Evolutionary conservation across 768 basidiomycete species (phyloP), one percentile per base, ranked within the genome.

Genomic region (Polyporus arcularius): DNA sequence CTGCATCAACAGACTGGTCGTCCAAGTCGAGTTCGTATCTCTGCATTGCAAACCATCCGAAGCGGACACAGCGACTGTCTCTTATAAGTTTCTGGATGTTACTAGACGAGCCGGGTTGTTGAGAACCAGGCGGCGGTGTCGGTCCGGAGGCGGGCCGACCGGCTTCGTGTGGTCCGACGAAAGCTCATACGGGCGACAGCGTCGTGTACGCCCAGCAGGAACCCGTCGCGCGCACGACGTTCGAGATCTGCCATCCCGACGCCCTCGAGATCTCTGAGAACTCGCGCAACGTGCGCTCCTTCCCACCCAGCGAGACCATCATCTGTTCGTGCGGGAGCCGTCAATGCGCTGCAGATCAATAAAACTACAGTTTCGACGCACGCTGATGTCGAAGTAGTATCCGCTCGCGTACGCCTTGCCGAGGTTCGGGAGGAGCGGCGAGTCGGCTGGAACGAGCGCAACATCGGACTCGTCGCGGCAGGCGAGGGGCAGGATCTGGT

Each of bases 141-240:
- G 40, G 40, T 41, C 40, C 40, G 10, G 40, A 41, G 40, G 21
- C 21, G 21, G 21, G 21, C 21, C 21, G 21, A 26, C 21, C 21
- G 21, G 21, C 21, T 26, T 26, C 21, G 21, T 26, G 21, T 26
- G 21, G 21, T 26, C 21, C 21, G 21, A 26, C 21, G 21, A 26
- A 11, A 14, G 28, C 46, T 35, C 40, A 55, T 1, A 62, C 45
- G 5, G 55, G 55, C 4, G 47, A 53, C 1, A 88, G 89, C 42
- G 86, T 77, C 57, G 90, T 82, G 67, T 90, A 82, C 4, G 85
- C 89, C 67, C 91, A 90, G 46, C 86, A 72, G 2, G 86, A 85
- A 5, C 86, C 87, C 40, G 82, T 77, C 4, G 85, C 80, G 58
- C 81, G 80, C 4, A 81, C 82, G 58, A 87, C 83, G 42, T 80